phyloP scores from a whole-genome alignment of 768 basidiomycete species.

The Tephrocybe rancida region DNA sequence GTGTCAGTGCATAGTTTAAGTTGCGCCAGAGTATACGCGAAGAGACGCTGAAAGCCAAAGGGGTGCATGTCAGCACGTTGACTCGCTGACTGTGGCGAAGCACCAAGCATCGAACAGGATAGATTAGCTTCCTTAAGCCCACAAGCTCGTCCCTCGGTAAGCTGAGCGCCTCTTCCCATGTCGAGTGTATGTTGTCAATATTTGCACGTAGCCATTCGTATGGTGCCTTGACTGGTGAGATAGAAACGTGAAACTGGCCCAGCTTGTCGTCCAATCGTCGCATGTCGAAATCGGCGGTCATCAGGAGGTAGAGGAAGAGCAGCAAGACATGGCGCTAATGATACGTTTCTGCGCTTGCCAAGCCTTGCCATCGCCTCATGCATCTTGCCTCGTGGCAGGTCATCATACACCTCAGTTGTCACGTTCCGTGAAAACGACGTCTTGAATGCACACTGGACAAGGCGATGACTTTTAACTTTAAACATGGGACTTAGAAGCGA shows the following conservation, averaged over 20 bases:
- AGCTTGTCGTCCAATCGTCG: slow-evolving; percentile 6
- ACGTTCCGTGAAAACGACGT: background rate
- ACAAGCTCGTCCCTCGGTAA: background rate
- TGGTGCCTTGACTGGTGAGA: background rate
- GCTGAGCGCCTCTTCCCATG: background rate
- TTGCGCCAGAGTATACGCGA: slow-evolving; percentile 5
- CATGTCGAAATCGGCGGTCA: slow-evolving; percentile 2
- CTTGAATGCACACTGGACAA: too few relatives aligned
- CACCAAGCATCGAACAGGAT: background rate
- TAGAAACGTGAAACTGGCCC: background rate
- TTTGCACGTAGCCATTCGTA: slow-evolving; percentile 10
- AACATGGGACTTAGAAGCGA: background rate
- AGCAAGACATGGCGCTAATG: background rate
- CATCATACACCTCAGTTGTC: background rate
- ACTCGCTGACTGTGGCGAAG: background rate
- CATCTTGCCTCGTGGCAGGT: slow-evolving; percentile 2
- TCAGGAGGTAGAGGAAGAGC: background rate
- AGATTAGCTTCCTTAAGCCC: slow-evolving; percentile 1
- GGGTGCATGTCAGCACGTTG: background rate
- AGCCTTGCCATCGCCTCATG: background rate
- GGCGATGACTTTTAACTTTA: background rate
- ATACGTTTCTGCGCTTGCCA: background rate
- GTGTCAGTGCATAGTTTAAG: background rate
- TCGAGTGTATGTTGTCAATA: slow-evolving; percentile 8
- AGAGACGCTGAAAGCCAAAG: slow-evolving; percentile 1